Conservation (phyloP, 2,329 filamentous ascomycete genomes). For the Alternaria solani region DNA sequence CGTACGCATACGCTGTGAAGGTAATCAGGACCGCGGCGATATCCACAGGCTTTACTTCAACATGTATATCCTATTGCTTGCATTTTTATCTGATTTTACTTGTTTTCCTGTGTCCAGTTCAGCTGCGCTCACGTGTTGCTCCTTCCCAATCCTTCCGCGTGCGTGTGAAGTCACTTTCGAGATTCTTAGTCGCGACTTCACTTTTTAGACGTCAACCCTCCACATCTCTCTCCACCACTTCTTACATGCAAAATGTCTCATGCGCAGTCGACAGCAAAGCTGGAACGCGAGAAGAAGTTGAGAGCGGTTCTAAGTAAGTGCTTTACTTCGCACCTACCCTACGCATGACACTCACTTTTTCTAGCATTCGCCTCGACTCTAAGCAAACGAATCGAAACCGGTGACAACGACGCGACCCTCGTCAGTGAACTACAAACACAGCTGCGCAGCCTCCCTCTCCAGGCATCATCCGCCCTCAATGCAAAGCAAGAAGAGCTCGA, state of each 20-base stretch:
- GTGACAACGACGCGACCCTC: slow-evolving; percentile 27
- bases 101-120: neutral
- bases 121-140: neutral
- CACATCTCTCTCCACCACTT: too few species aligned
- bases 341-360: slow-evolving; percentile 15
- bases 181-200: slow-evolving; percentile 1
- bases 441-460: slow-evolving; percentile 52
- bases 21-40: slow-evolving; percentile 1
- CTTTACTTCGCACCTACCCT: neutral
- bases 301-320: slow-evolving; percentile 42
- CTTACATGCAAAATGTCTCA: slow-evolving; percentile 35
- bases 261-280: slow-evolving; percentile 25
- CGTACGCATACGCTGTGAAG: neutral
- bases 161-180: neutral
- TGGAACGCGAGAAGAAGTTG: slow-evolving; percentile 49
- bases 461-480: slow-evolving; percentile 32
- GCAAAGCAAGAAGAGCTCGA: slow-evolving; percentile 62
- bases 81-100: neutral
- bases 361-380: slow-evolving; percentile 47
- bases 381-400: slow-evolving; percentile 29
- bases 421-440: slow-evolving; percentile 51
- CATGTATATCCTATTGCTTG: slow-evolving; percentile 1
- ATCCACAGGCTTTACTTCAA: slow-evolving; percentile 1
- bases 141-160: neutral
- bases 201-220: neutral